Evolutionary conservation across 2,329 filamentous ascomycete species (phyloP), one percentile per base, ranked within the genome.

Genomic region (Knufia petricola): DNA sequence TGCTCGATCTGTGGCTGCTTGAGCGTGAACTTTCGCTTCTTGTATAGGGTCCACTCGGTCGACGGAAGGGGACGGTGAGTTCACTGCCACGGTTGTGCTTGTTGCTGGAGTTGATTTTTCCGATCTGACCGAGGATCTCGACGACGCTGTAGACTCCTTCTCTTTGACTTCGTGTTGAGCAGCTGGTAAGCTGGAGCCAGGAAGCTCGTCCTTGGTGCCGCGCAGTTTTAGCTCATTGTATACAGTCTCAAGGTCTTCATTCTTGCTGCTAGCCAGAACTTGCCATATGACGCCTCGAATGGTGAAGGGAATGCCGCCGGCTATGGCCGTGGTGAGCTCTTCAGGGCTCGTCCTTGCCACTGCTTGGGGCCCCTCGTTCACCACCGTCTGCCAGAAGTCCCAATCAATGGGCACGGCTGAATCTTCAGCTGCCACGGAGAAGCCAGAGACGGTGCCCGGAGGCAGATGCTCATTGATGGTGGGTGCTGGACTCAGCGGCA

Each of bases 251-350:
- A 98, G 71, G 38, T 94, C 87, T 52, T 90, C 84, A 58, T 87
- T 94, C 66, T 95, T 94, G 69, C 89, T 95, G 62, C 95, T 87
- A 2, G 92, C 88, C 53, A 98, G 71, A 6, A 96, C 90, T 67
- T 98, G 92, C 92, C 92, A 98, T 44, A 98, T 89, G 2, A 98
- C 92, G n/a, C 92, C 94, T 50, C 92, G 82, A 53, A 98, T 95
- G 2, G 89, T 90, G 57, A 84, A 88, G 1, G 92, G 92, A 50
- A 98, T 98, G 26, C 92, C 92, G 32, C 84, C 85, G 43, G 90
- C 86, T 58, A 98, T 95, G 19, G 92, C 89, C 56, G 77, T 80
- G 62, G 90, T 95, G 50, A 98, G 71, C 63, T 95, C 89, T 59
- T 94, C 87, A 0, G 90, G 77, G 61, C 88, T 95, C 3, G 87